phyloP scores from a whole-genome alignment of 2,329 filamentous ascomycete genomes.

The Diplodia mutila region DNA sequence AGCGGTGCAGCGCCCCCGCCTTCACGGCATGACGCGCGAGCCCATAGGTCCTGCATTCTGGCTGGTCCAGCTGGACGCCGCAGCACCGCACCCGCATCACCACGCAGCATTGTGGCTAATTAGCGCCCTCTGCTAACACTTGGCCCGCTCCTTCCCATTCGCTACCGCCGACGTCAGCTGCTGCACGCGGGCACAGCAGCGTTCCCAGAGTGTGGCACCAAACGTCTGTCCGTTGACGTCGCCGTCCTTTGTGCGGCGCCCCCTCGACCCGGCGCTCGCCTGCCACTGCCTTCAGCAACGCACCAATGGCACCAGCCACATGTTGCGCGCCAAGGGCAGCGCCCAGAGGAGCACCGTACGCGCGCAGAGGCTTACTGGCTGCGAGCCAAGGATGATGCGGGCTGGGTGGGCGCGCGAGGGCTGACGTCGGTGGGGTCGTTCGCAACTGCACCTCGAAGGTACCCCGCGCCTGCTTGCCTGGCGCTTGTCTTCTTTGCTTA shows the following conservation, averaged over 20 bases:
- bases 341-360: neutral
- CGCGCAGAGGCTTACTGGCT: conserved; percentile 17
- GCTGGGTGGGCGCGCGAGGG: neutral
- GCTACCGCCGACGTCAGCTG: neutral
- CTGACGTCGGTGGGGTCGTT: conserved; percentile 2
- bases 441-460: neutral
- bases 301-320: conserved; percentile 1
- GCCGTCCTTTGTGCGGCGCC: conserved; percentile 7
- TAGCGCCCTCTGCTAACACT: neutral
- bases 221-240: conserved; percentile 6
- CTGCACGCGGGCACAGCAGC: conserved; percentile 4
- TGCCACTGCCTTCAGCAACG: neutral
- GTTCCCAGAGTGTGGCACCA: neutral
- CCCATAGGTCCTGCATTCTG: neutral
- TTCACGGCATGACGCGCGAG: conserved; percentile 1
- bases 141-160: neutral
- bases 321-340: neutral
- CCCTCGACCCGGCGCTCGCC: neutral
- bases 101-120: conserved; percentile 9
- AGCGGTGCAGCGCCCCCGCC: neutral
- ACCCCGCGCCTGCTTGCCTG: too few relatives aligned
- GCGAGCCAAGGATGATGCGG: conserved; percentile 2
- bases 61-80: neutral
- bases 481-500: neutral
- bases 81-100: conserved; percentile 11